These are phyloP conservation scores for Digitaria exilis DNA, from an alignment of 202 grass and related monocot species.

Conservation along the genomic window DNA sequence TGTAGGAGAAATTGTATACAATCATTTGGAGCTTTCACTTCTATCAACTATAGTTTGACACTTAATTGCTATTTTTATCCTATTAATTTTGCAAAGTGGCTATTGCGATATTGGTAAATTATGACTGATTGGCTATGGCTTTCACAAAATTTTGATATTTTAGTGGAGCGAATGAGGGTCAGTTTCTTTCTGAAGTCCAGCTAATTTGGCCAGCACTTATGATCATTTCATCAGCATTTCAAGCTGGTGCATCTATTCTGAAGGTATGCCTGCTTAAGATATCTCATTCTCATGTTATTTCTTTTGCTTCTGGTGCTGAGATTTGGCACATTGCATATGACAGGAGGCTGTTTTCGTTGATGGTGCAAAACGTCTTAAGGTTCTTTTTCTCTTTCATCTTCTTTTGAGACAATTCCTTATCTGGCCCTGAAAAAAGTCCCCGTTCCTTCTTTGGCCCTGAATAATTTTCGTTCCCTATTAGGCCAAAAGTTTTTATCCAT, in stretches of 20 bases:
- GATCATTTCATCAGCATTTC: constrained; percentile 80
- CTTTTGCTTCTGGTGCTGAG: constrained; percentile 8
- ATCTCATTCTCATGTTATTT: constrained; percentile 11
- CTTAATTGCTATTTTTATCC: neutral
- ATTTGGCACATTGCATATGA: constrained; percentile 20
- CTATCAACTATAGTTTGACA: neutral
- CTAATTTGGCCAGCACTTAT: constrained; percentile 79
- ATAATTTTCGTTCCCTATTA: too few species aligned
- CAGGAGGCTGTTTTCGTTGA: constrained; percentile 93
- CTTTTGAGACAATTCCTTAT: too few species aligned
- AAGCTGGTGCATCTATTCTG: constrained; percentile 87
- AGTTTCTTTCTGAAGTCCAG: constrained; percentile 63
- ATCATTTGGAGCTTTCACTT: neutral
- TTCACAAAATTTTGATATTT: constrained; percentile 29
- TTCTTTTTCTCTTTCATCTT: constrained; percentile 29
- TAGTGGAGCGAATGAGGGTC: constrained; percentile 60
- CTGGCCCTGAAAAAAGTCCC: too few species aligned
- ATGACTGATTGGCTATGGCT: neutral
- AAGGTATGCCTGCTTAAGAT: constrained; percentile 54
- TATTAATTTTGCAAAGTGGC: neutral
- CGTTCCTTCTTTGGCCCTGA: too few species aligned
- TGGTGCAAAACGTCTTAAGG: constrained; percentile 79
- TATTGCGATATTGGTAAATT: neutral
- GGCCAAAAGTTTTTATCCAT: too few species aligned
- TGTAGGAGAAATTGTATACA: neutral